A percentile compares a stretch with the other conserved stretches of the same genome.
phyloP scores from a whole-genome alignment of 805 yeast species.

The Priceomyces medius region DNA sequence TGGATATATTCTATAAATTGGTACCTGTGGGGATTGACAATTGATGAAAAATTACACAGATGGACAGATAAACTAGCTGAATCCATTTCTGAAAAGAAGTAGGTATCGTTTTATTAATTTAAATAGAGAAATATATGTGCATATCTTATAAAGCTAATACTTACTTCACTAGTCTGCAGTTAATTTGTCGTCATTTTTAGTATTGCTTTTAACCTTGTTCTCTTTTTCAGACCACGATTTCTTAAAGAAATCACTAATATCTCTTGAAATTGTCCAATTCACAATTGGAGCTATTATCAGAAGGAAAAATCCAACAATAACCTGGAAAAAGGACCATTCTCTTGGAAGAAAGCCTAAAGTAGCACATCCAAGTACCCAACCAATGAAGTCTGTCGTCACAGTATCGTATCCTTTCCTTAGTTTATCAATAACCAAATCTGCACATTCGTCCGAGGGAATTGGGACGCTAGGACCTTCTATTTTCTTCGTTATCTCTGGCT shows the following conservation, averaged over 20 bases:
- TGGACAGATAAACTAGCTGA: constrained; percentile 26
- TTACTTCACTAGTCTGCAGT: too few species aligned
- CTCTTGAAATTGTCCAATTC: constrained; percentile 48
- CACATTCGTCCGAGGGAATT: constrained; percentile 64
- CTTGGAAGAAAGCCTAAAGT: constrained; percentile 73
- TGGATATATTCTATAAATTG: constrained; percentile 59
- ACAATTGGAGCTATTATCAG: constrained; percentile 54
- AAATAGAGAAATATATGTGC: neutral
- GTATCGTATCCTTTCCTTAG: constrained; percentile 67
- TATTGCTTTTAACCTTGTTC: constrained; percentile 4
- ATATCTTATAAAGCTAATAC: too few species aligned
- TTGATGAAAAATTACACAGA: constrained; percentile 30
- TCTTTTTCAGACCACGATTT: constrained; percentile 16
- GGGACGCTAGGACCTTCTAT: constrained; percentile 86
- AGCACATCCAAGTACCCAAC: constrained; percentile 73
- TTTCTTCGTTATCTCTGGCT: constrained; percentile 75
- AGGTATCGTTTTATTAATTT: neutral
- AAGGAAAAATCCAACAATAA: constrained; percentile 33
- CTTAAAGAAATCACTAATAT: constrained; percentile 51
- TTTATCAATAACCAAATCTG: constrained; percentile 53
- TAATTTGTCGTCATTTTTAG: neutral
- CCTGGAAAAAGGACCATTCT: constrained; percentile 49
- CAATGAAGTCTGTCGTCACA: constrained; percentile 78
- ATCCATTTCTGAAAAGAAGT: constrained; percentile 3
- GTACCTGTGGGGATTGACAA: constrained; percentile 40